These are phyloP conservation scores for Pholiota conissans DNA, from an alignment of 768 basidiomycete species.

Conservation along the genomic window DNA sequence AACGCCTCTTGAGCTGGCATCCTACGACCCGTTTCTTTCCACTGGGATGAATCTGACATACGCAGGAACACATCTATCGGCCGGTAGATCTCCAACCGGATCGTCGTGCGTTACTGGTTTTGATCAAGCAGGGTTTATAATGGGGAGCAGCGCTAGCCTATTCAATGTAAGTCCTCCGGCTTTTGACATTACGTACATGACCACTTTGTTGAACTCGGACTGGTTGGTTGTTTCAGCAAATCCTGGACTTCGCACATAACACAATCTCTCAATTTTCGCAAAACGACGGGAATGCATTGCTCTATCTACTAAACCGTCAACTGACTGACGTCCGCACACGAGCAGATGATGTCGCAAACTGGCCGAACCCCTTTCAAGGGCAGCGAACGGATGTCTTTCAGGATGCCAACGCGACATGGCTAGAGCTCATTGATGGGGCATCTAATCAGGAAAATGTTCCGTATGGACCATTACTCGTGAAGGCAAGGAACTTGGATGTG, in stretches of 20 bases:
- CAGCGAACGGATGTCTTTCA: conserved; percentile 49
- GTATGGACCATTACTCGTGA: conserved; percentile 68
- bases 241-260: conserved; percentile 45
- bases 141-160: conserved; percentile 72
- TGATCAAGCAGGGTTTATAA: conserved; percentile 72
- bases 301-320: conserved; percentile 49
- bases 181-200: too few species aligned
- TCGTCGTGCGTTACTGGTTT: conserved; percentile 72
- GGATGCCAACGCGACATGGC: conserved; percentile 49
- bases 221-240: conserved; percentile 44
- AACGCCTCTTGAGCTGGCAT: conserved; percentile 67
- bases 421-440: conserved; percentile 72
- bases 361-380: conserved; percentile 64
- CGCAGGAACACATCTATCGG: conserved; percentile 62
- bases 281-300: conserved; percentile 37
- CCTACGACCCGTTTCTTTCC: conserved; percentile 71
- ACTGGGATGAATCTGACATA: conserved; percentile 65
- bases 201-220: too few species aligned
- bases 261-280: conserved; percentile 38
- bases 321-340: conserved; percentile 49
- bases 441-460: conserved; percentile 74
- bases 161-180: conserved; percentile 47
- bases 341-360: conserved; percentile 63
- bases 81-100: conserved; percentile 53
- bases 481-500: conserved; percentile 66